Evolutionary conservation across 768 basidiomycete genomes (phyloP), one percentile per base, ranked within the genome.

Genomic region (Mycena latifolia): DNA sequence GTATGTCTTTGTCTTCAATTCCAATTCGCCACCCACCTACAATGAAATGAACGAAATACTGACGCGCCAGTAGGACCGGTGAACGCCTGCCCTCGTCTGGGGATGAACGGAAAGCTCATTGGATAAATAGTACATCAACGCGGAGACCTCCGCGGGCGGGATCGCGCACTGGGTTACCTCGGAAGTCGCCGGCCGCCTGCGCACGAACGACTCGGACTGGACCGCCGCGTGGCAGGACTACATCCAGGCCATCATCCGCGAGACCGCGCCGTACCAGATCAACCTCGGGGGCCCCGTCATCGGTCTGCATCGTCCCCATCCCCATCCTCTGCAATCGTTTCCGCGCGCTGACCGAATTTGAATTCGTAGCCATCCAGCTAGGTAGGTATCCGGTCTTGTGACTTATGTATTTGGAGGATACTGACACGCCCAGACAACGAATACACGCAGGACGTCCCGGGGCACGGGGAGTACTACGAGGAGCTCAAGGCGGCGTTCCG

Each of bases 121-220:
- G 17, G 27, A 3, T 55, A 17, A 27, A 5, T 71, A 85, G 80
- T 87, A 93, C 71, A 93, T 93, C 78, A 93, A 93, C 66, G 92
- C 91, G 6, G 92, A 94, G 73, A 92, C 91, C 0, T 88, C 89
- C 20, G 93, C 91, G 0, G 93, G 93, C 28, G 93, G 93, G 8
- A 87, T 80, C 71, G 88, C 75, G 72, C 84, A 85, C 70, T 94
- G 93, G 93, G 81, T 86, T 20, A 93, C 92, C 3, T 84, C 87
- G 11, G 84, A 88, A 70, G 86, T 92, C 17, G 83, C 87, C 2
- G 90, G 90, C 6, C 80, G 79, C 51, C 80, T 94, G n/a, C 86
- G 94, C 22, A 93, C 92, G 17, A 91, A 92, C 66, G 90, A 86
- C 15, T 85, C 88, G 1, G 90, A 91, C 70, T 94, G 87, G 84